A percentile compares a stretch with the other conserved stretches of the same genome.
Conservation (phyloP, 345 rosid genomes). For the Chamaenerion angustifolium region DNA sequence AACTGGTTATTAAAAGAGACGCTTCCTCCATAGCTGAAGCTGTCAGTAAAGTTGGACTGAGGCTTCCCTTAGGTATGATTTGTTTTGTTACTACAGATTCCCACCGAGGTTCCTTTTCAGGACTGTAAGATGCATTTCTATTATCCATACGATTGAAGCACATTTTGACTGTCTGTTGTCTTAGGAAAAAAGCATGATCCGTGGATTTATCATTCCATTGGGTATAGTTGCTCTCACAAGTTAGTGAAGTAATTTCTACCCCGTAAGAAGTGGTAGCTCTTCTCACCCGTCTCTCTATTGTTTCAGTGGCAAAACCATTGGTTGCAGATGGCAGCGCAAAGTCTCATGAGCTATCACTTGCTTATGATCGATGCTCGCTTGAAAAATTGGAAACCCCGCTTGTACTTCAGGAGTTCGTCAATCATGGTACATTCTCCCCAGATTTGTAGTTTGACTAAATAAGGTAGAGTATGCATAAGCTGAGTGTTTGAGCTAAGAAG, state of each 20-base stretch:
- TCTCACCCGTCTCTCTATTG: not conserved
- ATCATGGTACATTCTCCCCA: slow-evolving; percentile 50
- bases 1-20: slow-evolving; percentile 54
- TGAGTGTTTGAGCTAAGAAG: no score
- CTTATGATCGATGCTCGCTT: slow-evolving; percentile 55
- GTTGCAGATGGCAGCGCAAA: slow-evolving; percentile 79
- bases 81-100: not conserved
- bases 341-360: slow-evolving; percentile 77
- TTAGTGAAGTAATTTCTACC: not conserved
- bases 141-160: slow-evolving; percentile 1
- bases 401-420: slow-evolving; percentile 83
- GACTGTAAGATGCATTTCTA: not conserved
- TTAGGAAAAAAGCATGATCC: no score
- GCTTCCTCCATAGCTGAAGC: slow-evolving; percentile 37
- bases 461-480: no score
- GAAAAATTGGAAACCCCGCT: slow-evolving; percentile 74
- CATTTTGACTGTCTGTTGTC: no score
- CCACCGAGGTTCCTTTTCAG: slow-evolving; percentile 1
- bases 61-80: slow-evolving; percentile 59
- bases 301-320: slow-evolving; percentile 83
- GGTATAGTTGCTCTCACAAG: not conserved
- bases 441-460: no score
- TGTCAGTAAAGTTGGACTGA: slow-evolving; percentile 56
- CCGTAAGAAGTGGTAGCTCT: not conserved
- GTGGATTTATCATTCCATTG: not conserved